Percentiles rank a stretch among this genome's conserved stretches.
Evolutionary conservation across 2,329 filamentous ascomycete genomes (phyloP).

Genomic region (Pseudonectria foliicola): DNA sequence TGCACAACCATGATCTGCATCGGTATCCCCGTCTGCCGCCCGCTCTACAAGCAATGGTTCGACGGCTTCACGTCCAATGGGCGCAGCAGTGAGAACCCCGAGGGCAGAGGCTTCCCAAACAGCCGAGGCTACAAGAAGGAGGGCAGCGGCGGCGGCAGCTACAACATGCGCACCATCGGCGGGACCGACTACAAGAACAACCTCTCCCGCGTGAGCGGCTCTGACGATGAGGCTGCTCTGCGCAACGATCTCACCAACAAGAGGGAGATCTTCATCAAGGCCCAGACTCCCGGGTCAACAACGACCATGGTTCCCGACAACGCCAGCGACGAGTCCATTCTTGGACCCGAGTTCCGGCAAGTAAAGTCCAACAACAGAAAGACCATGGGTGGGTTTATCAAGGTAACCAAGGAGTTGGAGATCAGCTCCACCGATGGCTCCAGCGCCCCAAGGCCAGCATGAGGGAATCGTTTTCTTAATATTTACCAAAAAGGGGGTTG

Average conservation of each 20-base stretch:
- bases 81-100: slow-evolving; percentile 4
- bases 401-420: too few relatives aligned
- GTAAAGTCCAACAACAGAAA: too few relatives aligned
- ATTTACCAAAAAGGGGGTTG: too few relatives aligned
- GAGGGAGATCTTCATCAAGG: slow-evolving; percentile 2
- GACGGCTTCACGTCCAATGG: slow-evolving; percentile 16
- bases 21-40: slow-evolving; percentile 32
- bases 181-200: too few relatives aligned
- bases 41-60: slow-evolving; percentile 25
- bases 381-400: too few relatives aligned
- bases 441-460: too few relatives aligned
- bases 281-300: slow-evolving; percentile 1
- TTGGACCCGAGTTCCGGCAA: slow-evolving; percentile 11
- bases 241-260: slow-evolving; percentile 7
- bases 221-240: too few relatives aligned
- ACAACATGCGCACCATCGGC: too few relatives aligned
- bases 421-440: too few relatives aligned
- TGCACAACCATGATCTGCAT: slow-evolving; percentile 34
- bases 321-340: slow-evolving; percentile 16
- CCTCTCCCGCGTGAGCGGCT: too few relatives aligned
- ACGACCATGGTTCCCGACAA: slow-evolving; percentile 3
- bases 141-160: slow-evolving; percentile 10
- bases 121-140: slow-evolving; percentile 7
- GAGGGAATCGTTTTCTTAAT: too few relatives aligned
- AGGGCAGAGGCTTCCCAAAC: slow-evolving; percentile 1